phyloP scores from a whole-genome alignment of 139 green algal species.

The Trebouxia sp. region DNA sequence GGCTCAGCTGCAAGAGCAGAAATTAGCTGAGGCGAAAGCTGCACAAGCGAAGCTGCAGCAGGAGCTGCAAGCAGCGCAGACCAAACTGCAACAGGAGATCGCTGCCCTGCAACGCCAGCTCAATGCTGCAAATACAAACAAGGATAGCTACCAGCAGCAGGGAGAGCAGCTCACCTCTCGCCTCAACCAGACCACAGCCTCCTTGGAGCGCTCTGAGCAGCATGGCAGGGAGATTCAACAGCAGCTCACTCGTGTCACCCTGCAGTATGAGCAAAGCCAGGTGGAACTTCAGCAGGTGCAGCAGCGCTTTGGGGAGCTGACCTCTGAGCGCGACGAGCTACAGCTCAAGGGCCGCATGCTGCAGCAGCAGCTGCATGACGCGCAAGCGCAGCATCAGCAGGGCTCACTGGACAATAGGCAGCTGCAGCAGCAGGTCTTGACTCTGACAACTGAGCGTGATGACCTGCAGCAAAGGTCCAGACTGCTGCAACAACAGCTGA shows the following conservation, averaged over 20 bases:
- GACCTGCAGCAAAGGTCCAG: not conserved
- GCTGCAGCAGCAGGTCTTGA: not conserved
- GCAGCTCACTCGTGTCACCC: not conserved
- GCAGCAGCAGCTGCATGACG: slow-evolving; percentile 26
- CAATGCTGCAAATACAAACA: slow-evolving; percentile 18
- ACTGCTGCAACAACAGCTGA: slow-evolving; percentile 6
- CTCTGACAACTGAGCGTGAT: not conserved
- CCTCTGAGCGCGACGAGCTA: not conserved
- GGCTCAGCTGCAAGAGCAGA: slow-evolving; percentile 14
- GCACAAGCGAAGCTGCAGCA: slow-evolving; percentile 20
- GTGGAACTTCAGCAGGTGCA: not conserved
- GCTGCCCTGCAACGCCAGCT: not conserved
- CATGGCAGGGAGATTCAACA: slow-evolving; percentile 1
- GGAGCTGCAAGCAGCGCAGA: slow-evolving; percentile 1
- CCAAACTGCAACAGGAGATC: not conserved
- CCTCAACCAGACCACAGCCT: slow-evolving; percentile 18
- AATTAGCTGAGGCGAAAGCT: not conserved
- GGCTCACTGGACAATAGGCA: not conserved
- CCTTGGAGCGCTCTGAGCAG: slow-evolving; percentile 10
- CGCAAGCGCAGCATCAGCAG: not conserved
- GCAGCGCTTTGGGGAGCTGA: slow-evolving; percentile 6
- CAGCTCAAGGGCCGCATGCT: not conserved
- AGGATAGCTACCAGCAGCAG: slow-evolving; percentile 20
- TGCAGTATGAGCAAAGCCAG: slow-evolving; percentile 23
- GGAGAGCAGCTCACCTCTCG: slow-evolving; percentile 9